Conservation (phyloP, 352 stramenopile genomes). For the Globisporangium alternatum region DNA sequence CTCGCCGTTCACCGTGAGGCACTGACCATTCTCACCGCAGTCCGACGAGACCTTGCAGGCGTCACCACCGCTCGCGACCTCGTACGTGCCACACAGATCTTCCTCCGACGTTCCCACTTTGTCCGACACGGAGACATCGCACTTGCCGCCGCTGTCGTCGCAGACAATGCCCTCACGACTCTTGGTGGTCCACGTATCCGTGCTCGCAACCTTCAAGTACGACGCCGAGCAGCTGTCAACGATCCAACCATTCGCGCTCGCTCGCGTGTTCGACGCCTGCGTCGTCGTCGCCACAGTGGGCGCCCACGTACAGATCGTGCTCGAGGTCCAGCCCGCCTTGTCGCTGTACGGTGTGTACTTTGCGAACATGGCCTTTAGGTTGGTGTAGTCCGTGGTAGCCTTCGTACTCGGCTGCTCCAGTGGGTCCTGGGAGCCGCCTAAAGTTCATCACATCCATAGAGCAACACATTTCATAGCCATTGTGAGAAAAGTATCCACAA, state of each 20-base stretch:
- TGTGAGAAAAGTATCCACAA: not conserved
- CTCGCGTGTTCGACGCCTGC: constrained; percentile 50
- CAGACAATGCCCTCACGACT: constrained; percentile 74
- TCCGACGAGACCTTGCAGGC: constrained; percentile 63
- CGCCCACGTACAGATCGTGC: constrained; percentile 62
- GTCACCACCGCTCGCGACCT: constrained; percentile 57
- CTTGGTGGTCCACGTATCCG: constrained; percentile 70
- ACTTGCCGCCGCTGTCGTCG: constrained; percentile 54
- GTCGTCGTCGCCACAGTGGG: constrained; percentile 55
- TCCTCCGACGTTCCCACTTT: constrained; percentile 68
- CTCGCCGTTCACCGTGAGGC: constrained; percentile 51
- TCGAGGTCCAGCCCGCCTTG: constrained; percentile 47
- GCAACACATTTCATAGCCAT: constrained; percentile 1
- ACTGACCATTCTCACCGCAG: constrained; percentile 77
- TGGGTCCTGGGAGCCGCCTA: constrained; percentile 45
- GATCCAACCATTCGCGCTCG: constrained; percentile 62
- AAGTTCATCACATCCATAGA: not conserved
- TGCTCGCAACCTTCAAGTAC: constrained; percentile 49
- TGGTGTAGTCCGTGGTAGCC: constrained; percentile 61
- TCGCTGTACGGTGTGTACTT: constrained; percentile 51
- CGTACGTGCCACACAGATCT: constrained; percentile 70
- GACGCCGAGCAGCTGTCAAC: constrained; percentile 49
- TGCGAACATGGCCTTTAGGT: constrained; percentile 65
- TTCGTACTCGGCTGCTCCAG: constrained; percentile 58
- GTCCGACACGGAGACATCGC: constrained; percentile 54